Evolutionary conservation across 169 alveolate species (phyloP).

Genomic region (Besnoitia besnoiti): DNA sequence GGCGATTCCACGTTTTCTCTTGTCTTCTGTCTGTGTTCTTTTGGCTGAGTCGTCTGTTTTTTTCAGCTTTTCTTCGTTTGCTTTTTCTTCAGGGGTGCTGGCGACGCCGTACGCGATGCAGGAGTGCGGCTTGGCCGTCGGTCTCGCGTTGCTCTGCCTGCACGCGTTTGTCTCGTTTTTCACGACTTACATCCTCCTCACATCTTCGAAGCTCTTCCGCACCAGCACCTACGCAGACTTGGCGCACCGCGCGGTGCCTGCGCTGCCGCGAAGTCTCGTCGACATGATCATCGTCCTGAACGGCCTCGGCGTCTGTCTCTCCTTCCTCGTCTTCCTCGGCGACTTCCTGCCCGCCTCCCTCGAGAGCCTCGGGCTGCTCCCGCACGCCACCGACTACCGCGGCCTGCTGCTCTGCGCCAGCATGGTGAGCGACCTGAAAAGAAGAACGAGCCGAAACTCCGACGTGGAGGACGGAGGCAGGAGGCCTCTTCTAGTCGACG

Average conservation of each 20-base stretch:
- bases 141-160: neutral
- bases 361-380: neutral
- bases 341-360: constrained; percentile 34
- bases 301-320: constrained; percentile 33
- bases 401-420: constrained; percentile 20
- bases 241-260: constrained; percentile 15
- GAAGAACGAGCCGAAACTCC: neutral
- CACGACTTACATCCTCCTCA: constrained; percentile 15
- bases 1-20: too few species aligned
- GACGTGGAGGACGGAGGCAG: too few species aligned
- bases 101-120: constrained; percentile 44
- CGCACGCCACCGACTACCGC: neutral
- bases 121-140: constrained; percentile 23
- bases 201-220: constrained; percentile 33
- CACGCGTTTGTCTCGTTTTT: constrained; percentile 28
- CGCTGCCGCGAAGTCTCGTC: neutral
- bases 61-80: neutral
- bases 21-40: neutral
- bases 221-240: neutral
- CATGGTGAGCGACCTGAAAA: neutral
- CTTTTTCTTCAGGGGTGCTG: constrained; percentile 4
- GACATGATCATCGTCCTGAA: constrained; percentile 7
- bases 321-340: constrained; percentile 43
- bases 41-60: neutral
- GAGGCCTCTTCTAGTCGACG: too few species aligned